Conservation (phyloP, 2,329 filamentous ascomycete species). For the Colletotrichum siamense region DNA sequence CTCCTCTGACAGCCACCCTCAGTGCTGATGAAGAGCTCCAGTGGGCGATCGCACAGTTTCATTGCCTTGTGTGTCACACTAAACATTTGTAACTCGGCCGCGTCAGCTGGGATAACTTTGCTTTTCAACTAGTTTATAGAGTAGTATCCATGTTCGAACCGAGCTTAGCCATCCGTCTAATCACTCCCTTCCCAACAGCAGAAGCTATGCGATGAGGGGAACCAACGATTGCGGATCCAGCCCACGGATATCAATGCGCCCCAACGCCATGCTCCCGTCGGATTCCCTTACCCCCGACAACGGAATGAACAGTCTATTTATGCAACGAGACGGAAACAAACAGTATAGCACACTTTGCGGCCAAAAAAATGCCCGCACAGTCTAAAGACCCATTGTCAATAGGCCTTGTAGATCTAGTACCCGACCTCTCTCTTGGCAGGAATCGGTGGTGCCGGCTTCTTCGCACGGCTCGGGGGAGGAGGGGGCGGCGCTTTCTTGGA, state of each 20-base stretch:
- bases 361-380: background rate
- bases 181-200: background rate
- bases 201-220: slow-evolving; percentile 4
- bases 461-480: slow-evolving; percentile 51
- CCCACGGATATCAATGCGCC: slow-evolving; percentile 21
- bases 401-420: slow-evolving; percentile 25
- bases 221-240: slow-evolving; percentile 13
- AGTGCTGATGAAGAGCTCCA: background rate
- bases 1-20: background rate
- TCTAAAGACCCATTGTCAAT: background rate
- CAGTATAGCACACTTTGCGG: background rate
- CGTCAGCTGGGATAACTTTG: background rate
- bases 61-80: background rate
- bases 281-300: background rate
- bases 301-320: slow-evolving; percentile 19
- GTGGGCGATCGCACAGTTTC: background rate
- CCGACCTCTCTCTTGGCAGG: slow-evolving; percentile 34
- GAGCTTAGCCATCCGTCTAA: background rate
- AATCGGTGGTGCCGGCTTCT: slow-evolving; percentile 60
- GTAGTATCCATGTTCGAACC: slow-evolving; percentile 1
- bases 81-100: background rate
- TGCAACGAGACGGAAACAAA: background rate
- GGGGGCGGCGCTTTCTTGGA: slow-evolving; percentile 49
- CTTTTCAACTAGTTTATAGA: background rate
- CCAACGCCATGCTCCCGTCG: slow-evolving; percentile 19